Base-by-base conservation (phyloP, 345 rosid genomes). In the Physaria fendleri region DNA sequence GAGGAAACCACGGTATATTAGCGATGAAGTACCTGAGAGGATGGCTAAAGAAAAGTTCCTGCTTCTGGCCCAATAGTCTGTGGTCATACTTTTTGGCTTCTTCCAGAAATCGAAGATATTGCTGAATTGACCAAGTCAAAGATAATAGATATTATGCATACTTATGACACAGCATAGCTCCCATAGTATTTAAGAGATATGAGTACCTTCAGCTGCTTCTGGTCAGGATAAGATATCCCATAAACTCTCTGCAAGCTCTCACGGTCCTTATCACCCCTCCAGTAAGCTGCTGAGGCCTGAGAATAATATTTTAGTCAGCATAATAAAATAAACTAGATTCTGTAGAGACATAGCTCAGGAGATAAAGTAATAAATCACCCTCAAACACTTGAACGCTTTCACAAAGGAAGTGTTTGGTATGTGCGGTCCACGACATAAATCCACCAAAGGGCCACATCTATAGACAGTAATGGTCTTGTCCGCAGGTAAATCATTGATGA, bases 201-300 rank as follows among this genome's bases (percentile, higher is more conserved):
- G 60, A 49, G 33, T 56, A 87, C 99, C 95, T 85, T 81, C 76
- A 94, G 78, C 25, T 72, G 88, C 52, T 87, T 87, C 71, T 83
- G 80, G 64, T 94, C 99, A 10, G 97, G 96, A 79, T 75, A 94
- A 16, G 99, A 94, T 73, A 94, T 90, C 51, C 99, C 97, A 78
- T 94, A 94, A 25, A 94, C 99, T 77, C 99, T 87, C 65, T 93
- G 97, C 68, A 89, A 76, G 71, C 97, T 94, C 73, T 90, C 99
- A 51, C 92, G 92, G 57, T 87, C 85, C 56, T 80, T 90, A 71
- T 73, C 63, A 21, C 93, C 97, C 77, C 90, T 84, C 99, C 99
- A 94, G 74, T 94, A 94, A 43, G 99, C 96, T 33, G 96, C 82
- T 33, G 97, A 94, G 78, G 99, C 99, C 99, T 94, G 75, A 42